Percentiles rank a stretch among this genome's conserved stretches.
These are phyloP conservation scores for Mollisia scopiformis DNA, from an alignment of 2,329 filamentous ascomycete genomes.

Conservation along the genomic window DNA sequence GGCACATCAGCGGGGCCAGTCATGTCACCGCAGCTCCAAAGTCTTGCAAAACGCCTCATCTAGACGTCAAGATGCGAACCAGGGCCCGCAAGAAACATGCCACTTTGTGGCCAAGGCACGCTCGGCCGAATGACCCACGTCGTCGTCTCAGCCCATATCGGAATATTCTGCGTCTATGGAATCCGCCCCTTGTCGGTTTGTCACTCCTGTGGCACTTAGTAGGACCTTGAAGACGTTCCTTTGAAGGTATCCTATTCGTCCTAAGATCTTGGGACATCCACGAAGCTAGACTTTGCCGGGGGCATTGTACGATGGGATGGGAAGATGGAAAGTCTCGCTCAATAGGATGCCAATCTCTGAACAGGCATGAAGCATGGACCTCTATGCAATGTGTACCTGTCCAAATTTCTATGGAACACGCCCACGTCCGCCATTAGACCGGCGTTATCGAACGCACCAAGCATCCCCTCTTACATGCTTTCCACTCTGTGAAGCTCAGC, in stretches of 20 bases:
- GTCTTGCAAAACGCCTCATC: too few species aligned
- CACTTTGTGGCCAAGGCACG: background rate
- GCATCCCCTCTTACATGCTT: background rate
- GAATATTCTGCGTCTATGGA: too few species aligned
- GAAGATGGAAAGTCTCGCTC: background rate
- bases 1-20: too few species aligned
- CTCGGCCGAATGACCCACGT: background rate
- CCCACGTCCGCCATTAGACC: conserved; percentile 14
- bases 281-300: too few species aligned
- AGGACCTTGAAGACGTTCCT: too few species aligned
- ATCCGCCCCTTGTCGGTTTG: too few species aligned
- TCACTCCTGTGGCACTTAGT: too few species aligned
- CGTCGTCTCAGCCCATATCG: too few species aligned
- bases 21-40: too few species aligned
- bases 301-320: background rate
- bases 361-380: background rate
- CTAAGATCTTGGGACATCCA: too few species aligned
- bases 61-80: background rate
- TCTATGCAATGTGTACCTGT: background rate
- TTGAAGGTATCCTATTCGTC: too few species aligned
- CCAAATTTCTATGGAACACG: conserved; percentile 5
- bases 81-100: background rate
- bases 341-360: background rate
- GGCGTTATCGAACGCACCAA: background rate
- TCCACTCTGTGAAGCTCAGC: background rate